Evolutionary conservation across 495 filamentous ascomycete species (phyloP).

Genomic region (Penicillium cinerascens): DNA sequence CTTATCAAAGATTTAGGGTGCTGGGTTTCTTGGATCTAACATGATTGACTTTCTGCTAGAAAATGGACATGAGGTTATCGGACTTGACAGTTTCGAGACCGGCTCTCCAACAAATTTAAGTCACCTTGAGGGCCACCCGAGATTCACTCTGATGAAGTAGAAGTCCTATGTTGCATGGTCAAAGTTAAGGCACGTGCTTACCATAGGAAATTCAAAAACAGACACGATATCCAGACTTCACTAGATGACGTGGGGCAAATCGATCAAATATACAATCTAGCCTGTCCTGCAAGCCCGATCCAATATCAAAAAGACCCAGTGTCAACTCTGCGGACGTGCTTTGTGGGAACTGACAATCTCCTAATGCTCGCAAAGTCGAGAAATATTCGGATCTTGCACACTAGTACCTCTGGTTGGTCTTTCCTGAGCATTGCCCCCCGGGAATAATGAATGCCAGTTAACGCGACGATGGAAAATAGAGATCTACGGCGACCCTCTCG

Average conservation of each 20-base stretch:
- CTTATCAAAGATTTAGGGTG: constrained; percentile 2
- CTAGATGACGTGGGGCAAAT: constrained; percentile 1
- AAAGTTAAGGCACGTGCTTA: neutral
- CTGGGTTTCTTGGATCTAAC: constrained; percentile 18
- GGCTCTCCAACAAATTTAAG: constrained; percentile 10
- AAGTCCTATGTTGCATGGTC: neutral
- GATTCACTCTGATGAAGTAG: constrained; percentile 12
- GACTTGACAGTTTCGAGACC: constrained; percentile 14
- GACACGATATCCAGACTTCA: constrained; percentile 14
- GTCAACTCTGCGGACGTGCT: constrained; percentile 12
- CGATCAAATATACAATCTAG: constrained; percentile 19
- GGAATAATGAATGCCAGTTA: neutral
- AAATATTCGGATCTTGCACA: constrained; percentile 10
- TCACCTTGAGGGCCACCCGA: constrained; percentile 5
- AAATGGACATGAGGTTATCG: constrained; percentile 14
- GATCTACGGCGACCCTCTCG: constrained; percentile 18
- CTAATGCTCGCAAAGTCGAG: constrained; percentile 6
- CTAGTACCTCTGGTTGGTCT: constrained; percentile 16
- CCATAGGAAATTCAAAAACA: neutral
- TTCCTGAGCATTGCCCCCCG: neutral
- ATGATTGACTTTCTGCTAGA: constrained; percentile 16
- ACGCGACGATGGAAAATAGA: neutral
- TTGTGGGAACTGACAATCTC: constrained; percentile 11
- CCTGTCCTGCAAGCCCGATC: constrained; percentile 20
- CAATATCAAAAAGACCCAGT: constrained; percentile 21